A percentile compares a stretch with the other conserved stretches of the same genome.
These are phyloP conservation scores for Chlamydomonas sphaeroides DNA, from an alignment of 139 green algal species.

Conservation along the genomic window DNA sequence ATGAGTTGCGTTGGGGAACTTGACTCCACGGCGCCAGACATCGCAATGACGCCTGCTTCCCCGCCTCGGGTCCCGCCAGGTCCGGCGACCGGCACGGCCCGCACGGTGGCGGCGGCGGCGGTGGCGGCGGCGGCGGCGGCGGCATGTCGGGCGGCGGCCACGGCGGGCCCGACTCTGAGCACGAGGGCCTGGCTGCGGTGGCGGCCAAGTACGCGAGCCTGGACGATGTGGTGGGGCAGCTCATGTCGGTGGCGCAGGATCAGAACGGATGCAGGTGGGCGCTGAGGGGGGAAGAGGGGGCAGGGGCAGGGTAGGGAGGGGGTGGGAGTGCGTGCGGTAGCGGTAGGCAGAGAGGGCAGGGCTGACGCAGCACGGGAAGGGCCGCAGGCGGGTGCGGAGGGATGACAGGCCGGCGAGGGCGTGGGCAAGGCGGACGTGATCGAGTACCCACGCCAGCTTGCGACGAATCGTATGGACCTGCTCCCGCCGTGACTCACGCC, in stretches of 20 bases:
- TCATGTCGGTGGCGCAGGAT: constrained; percentile 92
- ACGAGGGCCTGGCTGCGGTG: constrained; percentile 50
- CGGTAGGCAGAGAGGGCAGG: too few species aligned
- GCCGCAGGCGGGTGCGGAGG: too few species aligned
- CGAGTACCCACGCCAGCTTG: too few species aligned
- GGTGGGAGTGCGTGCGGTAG: too few species aligned
- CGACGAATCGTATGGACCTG: too few species aligned
- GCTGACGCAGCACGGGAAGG: too few species aligned
- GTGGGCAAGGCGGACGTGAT: too few species aligned
- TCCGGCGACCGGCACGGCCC: constrained; percentile 14
- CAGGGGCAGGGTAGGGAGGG: background rate
- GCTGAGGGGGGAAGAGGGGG: background rate
- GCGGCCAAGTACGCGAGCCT: constrained; percentile 66
- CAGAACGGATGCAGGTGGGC: constrained; percentile 91
- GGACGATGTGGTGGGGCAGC: constrained; percentile 86
- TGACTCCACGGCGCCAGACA: too few species aligned
- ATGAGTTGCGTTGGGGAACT: too few species aligned
- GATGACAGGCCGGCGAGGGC: background rate
- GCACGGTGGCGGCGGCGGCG: constrained; percentile 32
- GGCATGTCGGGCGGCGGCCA: background rate
- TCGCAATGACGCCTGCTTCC: too few species aligned
- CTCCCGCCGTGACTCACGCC: too few species aligned
- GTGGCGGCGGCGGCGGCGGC: background rate
- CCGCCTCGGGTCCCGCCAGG: background rate
- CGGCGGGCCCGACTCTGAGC: background rate